Base-by-base conservation (phyloP, 2,329 filamentous ascomycete genomes). In the Ceratocystis destructans region DNA sequence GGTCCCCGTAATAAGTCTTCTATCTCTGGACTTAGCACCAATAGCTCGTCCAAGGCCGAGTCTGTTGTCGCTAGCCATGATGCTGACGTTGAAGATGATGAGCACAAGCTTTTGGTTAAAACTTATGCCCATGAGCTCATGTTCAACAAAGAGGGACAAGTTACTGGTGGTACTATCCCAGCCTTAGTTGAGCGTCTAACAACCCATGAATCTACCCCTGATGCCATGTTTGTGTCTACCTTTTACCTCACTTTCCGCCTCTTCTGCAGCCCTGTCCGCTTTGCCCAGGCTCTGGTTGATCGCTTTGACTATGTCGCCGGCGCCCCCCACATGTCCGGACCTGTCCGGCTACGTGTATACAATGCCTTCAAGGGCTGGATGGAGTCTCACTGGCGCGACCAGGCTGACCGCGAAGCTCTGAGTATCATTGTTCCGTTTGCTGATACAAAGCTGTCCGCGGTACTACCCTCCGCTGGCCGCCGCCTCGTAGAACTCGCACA, bases 341-440 rank as follows among this genome's bases (percentile, higher is more conserved):
- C 93, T 0, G 93, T 97, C 25, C 86, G 92, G 63, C 79, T 99
- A 61, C 85, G 94, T 64, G 90, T 97, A 1, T 97, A 95, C 79
- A 97, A 99, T 73, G 87, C 91, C 66, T 90, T 99, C 80, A 99
- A 99, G 76, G 89, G 89, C 53, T 99, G 94, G 94, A 79, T 99
- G 22, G 94, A 97, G 77, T 94, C 89, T 5, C 91, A 99, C 75
- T 99, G 94, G 93, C 85, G 88, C 61, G 85, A 90, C 69, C 85
- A 90, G 68, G 85, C 86, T 10, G 94, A 99, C 73, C 83, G 84
- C 64, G 82, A 84, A 12, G 90, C 92, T 1, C 79, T 99, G 7
- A 79, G 82, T 0, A 78, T 88, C 62, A 95, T 99, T 69, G 80
- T 87, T 44, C 79, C 84, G 0, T 99, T 99, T 75, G 91, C 93